phyloP scores from a whole-genome alignment of 1,284 basidiomycete species.

The Marasmius sp. region DNA sequence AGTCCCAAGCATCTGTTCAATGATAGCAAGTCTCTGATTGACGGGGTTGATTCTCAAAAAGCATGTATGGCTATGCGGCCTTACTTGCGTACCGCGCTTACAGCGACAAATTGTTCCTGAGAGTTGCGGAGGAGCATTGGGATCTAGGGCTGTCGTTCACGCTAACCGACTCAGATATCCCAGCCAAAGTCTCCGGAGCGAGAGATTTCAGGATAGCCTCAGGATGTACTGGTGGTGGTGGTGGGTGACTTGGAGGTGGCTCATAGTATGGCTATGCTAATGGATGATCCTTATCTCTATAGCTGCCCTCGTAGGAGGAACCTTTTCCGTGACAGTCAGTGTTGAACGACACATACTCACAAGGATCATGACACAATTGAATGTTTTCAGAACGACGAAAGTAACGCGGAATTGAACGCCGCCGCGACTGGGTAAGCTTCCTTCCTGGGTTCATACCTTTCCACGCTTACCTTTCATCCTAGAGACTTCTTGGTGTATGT shows the following conservation, averaged over 20 bases:
- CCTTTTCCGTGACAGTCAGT: neutral
- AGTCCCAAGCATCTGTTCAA: no score
- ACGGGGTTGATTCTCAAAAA: no score
- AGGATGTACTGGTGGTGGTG: neutral
- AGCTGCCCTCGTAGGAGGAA: neutral
- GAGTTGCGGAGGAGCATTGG: neutral
- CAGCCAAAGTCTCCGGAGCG: neutral
- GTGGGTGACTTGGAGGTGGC: neutral
- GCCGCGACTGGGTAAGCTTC: neutral
- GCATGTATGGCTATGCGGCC: neutral
- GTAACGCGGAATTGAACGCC: neutral
- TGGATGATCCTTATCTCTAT: neutral
- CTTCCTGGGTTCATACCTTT: neutral
- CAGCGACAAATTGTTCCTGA: neutral
- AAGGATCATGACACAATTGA: neutral
- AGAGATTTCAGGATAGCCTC: neutral
- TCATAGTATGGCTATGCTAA: neutral
- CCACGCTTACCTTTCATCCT: neutral
- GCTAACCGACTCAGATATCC: neutral
- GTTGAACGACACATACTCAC: neutral
- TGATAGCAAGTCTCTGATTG: no score
- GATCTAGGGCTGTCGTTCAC: neutral
- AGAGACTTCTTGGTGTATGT: neutral
- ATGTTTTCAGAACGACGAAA: neutral
- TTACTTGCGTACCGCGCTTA: neutral